Base-by-base conservation (phyloP, 2,329 filamentous ascomycete species). In the Trichoderma brevicompactum region DNA sequence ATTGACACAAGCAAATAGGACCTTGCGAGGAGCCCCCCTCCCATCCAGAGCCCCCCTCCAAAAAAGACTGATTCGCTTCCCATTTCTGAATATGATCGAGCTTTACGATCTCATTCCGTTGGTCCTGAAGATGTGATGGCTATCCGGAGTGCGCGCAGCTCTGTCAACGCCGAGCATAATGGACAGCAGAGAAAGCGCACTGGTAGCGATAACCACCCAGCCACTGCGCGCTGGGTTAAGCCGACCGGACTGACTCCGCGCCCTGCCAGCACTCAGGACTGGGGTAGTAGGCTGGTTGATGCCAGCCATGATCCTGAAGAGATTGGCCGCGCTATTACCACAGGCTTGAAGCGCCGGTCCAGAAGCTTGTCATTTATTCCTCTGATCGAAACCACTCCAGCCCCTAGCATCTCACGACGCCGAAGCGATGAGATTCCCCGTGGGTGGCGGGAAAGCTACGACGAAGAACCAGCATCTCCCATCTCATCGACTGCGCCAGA, bases 401-500 rank as follows among this genome's bases (percentile, higher is more conserved):
- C 23, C 7, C 46, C 48, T 15, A 69, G 68, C 2, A 75, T 75
- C 46, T 65, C 74, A 4, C 81, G 86, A 49, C 81, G 85, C 41
- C 82, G 86, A 36, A 89, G 85, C 71, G 85, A 87, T 64, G 87
- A 89, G 73, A 87, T 89, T 44, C 44, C 53, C 8, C 82, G 85
- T 12, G 87, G 86, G 70, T 89, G 87, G 86, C 81, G 87, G 66
- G 83, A 85, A 70, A 88, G 86, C 67, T 86, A 87, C 68, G 80
- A 79, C 1, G 77, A 83, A 58, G 72, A 82, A 63, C n/a, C 59
- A 38, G 13, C 59, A 10, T 87, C 85, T 7, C 83, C 84, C 0
- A 74, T 83, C 38, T 83, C 84, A 4, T 85, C 84, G 2, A 74
- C 77, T 49, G 74, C 74, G 19, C 77, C 79, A n/a, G 78, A 80